phyloP scores from a whole-genome alignment of 2,329 filamentous ascomycete species.

The Calcarisporium arbuscula region DNA sequence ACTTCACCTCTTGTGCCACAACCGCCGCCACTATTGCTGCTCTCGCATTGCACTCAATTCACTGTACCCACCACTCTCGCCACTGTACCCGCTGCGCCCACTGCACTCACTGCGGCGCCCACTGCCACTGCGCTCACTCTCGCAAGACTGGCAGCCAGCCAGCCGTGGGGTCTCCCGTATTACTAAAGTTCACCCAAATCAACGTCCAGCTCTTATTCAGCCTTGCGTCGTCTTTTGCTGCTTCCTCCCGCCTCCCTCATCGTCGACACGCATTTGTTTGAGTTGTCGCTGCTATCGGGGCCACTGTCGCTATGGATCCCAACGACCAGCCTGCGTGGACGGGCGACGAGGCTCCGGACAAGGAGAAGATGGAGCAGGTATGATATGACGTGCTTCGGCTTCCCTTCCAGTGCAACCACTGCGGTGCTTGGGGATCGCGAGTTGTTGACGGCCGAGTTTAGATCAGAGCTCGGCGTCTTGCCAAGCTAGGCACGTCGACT shows the following conservation, averaged over 20 bases:
- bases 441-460: slow-evolving; percentile 15
- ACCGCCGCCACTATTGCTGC: no score
- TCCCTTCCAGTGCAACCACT: slow-evolving; percentile 4
- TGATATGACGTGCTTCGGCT: slow-evolving; percentile 13
- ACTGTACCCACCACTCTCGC: no score
- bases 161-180: no score
- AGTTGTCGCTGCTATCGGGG: background rate
- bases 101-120: no score
- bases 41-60: no score
- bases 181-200: no score
- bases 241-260: slow-evolving; percentile 5
- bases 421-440: slow-evolving; percentile 9
- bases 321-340: slow-evolving; percentile 34
- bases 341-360: slow-evolving; percentile 47
- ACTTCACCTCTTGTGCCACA: no score
- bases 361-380: slow-evolving; percentile 54
- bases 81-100: no score
- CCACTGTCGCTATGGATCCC: slow-evolving; percentile 34
- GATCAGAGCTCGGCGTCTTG: slow-evolving; percentile 45
- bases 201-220: background rate
- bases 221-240: background rate
- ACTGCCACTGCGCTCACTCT: no score
- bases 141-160: no score
- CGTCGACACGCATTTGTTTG: background rate
- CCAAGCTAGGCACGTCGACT: slow-evolving; percentile 36